Conservation (phyloP, 495 filamentous ascomycete genomes). For the Penicillium waksmanii region DNA sequence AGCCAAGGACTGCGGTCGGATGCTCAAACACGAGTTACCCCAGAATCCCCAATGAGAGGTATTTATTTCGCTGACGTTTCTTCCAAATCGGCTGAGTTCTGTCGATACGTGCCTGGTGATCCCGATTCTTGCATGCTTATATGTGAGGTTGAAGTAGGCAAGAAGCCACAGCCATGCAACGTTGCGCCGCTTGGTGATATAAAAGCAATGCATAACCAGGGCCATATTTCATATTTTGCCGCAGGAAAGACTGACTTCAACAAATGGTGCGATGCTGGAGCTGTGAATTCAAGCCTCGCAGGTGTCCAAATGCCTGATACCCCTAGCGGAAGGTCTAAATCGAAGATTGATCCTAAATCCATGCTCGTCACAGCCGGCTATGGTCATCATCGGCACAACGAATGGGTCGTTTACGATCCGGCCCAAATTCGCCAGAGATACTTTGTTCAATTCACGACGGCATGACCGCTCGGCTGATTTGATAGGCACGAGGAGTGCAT, state of each 20-base stretch:
- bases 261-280: constrained; percentile 14
- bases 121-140: background rate
- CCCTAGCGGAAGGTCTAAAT: background rate
- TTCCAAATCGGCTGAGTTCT: constrained; percentile 13
- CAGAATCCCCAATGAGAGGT: background rate
- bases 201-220: background rate
- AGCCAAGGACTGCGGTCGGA: constrained; percentile 65
- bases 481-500: no score
- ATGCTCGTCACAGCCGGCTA: no score
- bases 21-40: constrained; percentile 3
- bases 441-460: constrained; percentile 58
- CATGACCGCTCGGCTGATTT: no score
- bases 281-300: constrained; percentile 16
- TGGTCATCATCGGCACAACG: no score
- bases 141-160: constrained; percentile 1
- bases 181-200: background rate
- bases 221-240: constrained; percentile 1
- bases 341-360: background rate
- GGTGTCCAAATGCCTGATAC: constrained; percentile 18
- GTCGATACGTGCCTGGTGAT: background rate
- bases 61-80: constrained; percentile 25
- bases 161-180: background rate
- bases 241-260: background rate
- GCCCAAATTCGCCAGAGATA: constrained; percentile 73
- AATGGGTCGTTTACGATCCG: constrained; percentile 72